Evolutionary conservation across 805 yeast species (phyloP), one percentile per base, ranked within the genome.

Genomic region (Lachancea sp.): DNA sequence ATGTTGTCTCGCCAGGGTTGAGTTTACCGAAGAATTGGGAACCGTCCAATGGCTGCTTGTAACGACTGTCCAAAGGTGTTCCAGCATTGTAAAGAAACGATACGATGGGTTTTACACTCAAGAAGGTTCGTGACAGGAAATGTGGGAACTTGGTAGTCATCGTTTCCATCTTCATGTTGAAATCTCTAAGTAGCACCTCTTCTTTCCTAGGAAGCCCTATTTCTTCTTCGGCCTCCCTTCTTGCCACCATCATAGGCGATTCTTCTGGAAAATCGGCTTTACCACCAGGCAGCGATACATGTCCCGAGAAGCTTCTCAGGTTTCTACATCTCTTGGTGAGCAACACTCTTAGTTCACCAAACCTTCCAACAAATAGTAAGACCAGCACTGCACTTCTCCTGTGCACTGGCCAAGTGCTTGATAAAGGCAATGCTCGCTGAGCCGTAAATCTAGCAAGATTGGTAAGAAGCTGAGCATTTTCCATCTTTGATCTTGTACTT

Each of bases 251-350:
- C 73, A 83, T 81, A 46, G 85, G 86, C 12, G 74, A 63, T 54
- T 87, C 88, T 16, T 75, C 68, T 0, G 74, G 78, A 35, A 53
- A 58, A 61, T 90, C 97, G 3, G 95, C 89, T 58, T 83, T 86
- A 8, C 97, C 98, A 2, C 98, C 98, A 3, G 98, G 98, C 8
- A 90, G 70, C 1, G 96, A 87, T 5, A 85, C 85, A 61, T 90
- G 96, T 4, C 97, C 96, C 0, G 93, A 84, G 66, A 89, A 90
- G 43, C 77, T 77, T 40, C 79, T 70, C 54, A 91, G 69, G 31
- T 73, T 70, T 39, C 83, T 71, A 2, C 95, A 80, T 49, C 98
- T 66, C 54, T 84, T 81, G 1, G 97, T 90, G 41, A 90, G 65
- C 3, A 90, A 70, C 27, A 87, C 95, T 36, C 91, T 65, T 16